Evolutionary conservation across 2,329 filamentous ascomycete genomes (phyloP).

Genomic region (Aspergillus ibericus): DNA sequence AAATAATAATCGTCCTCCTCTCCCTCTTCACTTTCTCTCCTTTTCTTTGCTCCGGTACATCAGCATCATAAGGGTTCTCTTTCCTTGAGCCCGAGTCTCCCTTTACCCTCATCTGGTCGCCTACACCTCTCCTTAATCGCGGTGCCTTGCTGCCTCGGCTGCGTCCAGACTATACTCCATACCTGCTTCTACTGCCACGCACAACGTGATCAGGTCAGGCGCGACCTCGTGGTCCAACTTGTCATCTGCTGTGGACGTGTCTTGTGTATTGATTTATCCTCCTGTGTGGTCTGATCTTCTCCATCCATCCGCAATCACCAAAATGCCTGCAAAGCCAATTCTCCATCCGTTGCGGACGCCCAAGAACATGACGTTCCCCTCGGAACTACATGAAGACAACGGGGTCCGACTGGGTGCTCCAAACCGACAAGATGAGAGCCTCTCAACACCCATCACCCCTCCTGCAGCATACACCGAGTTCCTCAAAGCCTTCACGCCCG

Average conservation of each 20-base stretch:
- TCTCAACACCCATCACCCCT: constrained; percentile 85
- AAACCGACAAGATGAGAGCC: constrained; percentile 53
- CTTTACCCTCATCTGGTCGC: not conserved
- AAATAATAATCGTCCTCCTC: constrained; percentile 1
- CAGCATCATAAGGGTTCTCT: not conserved
- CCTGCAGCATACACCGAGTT: constrained; percentile 91
- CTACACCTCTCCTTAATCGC: not conserved
- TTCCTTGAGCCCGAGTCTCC: not conserved
- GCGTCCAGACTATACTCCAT: constrained; percentile 1
- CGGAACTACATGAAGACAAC: constrained; percentile 60
- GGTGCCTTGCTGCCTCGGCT: not conserved
- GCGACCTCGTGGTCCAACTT: not conserved
- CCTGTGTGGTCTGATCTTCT: not conserved
- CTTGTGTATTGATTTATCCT: not conserved
- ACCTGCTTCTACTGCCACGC: constrained; percentile 10
- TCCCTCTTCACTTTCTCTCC: not conserved
- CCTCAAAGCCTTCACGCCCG: constrained; percentile 73
- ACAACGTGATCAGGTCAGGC: constrained; percentile 10
- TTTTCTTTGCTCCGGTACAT: not conserved
- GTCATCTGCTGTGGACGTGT: not conserved
- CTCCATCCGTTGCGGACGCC: constrained; percentile 47
- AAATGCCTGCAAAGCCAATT: constrained; percentile 38
- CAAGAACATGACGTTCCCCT: constrained; percentile 49
- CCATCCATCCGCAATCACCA: not conserved
- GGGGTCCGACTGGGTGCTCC: constrained; percentile 58